These are phyloP conservation scores for Solanum paucissectum DNA, from an alignment of 257 asterid species.

Conservation along the genomic window DNA sequence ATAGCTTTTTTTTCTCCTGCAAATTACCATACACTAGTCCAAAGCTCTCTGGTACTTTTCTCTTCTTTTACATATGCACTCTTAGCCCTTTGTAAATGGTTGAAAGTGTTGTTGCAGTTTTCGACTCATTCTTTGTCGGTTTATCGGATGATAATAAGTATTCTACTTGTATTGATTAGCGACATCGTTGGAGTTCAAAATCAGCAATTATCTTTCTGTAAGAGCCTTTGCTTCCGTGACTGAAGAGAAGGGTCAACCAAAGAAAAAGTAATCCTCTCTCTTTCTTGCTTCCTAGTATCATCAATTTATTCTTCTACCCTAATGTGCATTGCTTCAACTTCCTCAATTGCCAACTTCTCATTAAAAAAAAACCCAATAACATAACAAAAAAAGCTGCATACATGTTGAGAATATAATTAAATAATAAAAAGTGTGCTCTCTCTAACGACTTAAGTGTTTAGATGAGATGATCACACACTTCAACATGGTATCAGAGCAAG, in stretches of 20 bases:
- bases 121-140: not conserved
- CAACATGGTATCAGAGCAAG: too few species aligned
- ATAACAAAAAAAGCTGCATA: not conserved
- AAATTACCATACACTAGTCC: slow-evolving; percentile 12
- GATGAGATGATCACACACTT: too few species aligned
- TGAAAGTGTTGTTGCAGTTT: not conserved
- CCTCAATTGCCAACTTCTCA: too few species aligned
- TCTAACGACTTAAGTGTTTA: too few species aligned
- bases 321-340: not conserved
- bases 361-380: not conserved
- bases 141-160: slow-evolving; percentile 1
- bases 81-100: not conserved
- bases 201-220: slow-evolving; percentile 11
- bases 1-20: slow-evolving; percentile 20
- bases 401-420: not conserved
- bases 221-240: slow-evolving; percentile 53
- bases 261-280: slow-evolving; percentile 45
- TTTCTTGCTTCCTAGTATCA: not conserved
- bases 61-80: not conserved
- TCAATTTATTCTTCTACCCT: not conserved
- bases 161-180: slow-evolving; percentile 22
- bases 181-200: slow-evolving; percentile 20
- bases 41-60: slow-evolving; percentile 26
- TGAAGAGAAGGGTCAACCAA: slow-evolving; percentile 42
- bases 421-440: too few species aligned